Evolutionary conservation across 257 asterid species (phyloP).

Genomic region (Gentiana dahurica): DNA sequence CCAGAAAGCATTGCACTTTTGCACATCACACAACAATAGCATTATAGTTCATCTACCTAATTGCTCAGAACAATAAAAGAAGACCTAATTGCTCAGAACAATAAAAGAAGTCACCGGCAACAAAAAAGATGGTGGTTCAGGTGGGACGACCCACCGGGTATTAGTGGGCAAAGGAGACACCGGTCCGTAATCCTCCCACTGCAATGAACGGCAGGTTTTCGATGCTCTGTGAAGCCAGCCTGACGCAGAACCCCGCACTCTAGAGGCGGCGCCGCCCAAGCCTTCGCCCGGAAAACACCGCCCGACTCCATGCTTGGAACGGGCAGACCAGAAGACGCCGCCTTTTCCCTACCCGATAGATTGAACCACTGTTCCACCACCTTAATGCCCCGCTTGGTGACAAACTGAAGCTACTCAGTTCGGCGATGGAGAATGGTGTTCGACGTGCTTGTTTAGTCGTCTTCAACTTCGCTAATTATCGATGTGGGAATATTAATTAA

Average conservation of each 20-base stretch:
- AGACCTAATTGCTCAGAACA: no score
- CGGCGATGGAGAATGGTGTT: neutral
- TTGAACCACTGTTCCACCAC: neutral
- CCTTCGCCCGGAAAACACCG: neutral
- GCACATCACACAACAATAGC: no score
- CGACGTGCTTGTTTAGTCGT: no score
- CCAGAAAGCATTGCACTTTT: no score
- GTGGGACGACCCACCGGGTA: no score
- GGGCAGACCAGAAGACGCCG: neutral
- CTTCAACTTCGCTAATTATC: no score
- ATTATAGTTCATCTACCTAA: no score
- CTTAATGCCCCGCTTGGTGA: slow-evolving; percentile 10
- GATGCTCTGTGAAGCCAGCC: slow-evolving; percentile 24
- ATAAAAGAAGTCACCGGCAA: no score
- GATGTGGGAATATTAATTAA: no score
- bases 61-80: no score
- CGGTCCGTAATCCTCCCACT: slow-evolving; percentile 15
- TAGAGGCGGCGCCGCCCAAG: neutral
- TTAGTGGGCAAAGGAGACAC: neutral
- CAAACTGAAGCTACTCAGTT: slow-evolving; percentile 11
- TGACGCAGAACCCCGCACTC: slow-evolving; percentile 9
- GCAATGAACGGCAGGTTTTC: slow-evolving; percentile 11
- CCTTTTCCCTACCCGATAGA: neutral
- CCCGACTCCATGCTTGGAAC: slow-evolving; percentile 12
- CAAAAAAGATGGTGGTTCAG: no score